A percentile compares a stretch with the other conserved stretches of the same genome.
These are phyloP conservation scores for Vachellia pachyceras DNA, from an alignment of 306 rosid species.

Conservation along the genomic window DNA sequence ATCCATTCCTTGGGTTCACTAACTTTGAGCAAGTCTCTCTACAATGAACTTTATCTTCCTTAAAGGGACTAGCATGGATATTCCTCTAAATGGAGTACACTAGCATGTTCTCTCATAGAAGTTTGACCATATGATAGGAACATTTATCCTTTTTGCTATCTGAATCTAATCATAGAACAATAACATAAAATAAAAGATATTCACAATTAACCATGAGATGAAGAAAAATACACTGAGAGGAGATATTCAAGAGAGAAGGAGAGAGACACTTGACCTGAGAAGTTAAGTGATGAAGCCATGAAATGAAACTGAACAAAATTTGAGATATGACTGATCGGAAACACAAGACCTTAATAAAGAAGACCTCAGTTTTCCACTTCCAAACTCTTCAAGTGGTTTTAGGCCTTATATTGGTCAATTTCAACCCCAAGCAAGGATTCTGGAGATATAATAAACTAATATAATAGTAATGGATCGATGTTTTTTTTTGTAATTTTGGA, in stretches of 20 bases:
- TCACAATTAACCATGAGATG: background rate
- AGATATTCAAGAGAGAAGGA: too few species aligned
- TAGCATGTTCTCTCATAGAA: background rate
- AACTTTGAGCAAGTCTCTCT: too few species aligned
- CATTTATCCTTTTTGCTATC: background rate
- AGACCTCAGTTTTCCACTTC: background rate
- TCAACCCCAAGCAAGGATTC: background rate
- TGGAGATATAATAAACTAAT: background rate
- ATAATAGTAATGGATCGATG: too few species aligned
- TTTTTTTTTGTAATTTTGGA: too few species aligned
- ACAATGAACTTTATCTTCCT: background rate
- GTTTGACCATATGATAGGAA: background rate
- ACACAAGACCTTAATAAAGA: too few species aligned
- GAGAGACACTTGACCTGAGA: background rate
- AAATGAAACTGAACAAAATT: background rate
- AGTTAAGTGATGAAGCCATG: background rate
- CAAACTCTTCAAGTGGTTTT: background rate
- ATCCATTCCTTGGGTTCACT: too few species aligned
- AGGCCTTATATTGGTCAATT: background rate
- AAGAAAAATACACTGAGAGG: too few species aligned
- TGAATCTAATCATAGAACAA: background rate
- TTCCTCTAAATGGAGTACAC: too few species aligned
- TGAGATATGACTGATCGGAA: background rate
- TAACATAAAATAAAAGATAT: background rate
- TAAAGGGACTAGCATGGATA: background rate